Percentiles rank a stretch among this genome's conserved stretches.
phyloP scores from a whole-genome alignment of 2,329 filamentous ascomycete species.

The Neofusicoccum kwambonambiense region DNA sequence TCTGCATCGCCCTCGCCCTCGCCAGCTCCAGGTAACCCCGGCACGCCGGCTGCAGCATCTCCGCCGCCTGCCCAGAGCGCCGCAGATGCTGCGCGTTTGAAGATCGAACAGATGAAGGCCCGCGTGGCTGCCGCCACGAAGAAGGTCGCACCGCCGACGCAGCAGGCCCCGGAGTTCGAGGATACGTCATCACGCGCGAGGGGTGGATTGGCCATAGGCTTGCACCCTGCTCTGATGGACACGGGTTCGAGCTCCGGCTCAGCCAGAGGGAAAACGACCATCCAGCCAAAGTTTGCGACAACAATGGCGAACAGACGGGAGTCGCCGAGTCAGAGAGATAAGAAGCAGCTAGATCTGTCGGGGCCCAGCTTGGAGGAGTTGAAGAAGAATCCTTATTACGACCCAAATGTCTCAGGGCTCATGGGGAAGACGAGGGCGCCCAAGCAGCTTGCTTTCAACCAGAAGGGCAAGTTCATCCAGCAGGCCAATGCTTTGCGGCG shows the following conservation, averaged over 20 bases:
- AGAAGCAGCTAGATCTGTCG: conserved; percentile 56
- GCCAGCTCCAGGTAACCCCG: conserved; percentile 19
- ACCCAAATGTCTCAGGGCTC: conserved; percentile 62
- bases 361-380: conserved; percentile 59
- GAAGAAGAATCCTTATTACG: conserved; percentile 78
- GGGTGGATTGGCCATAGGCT: conserved; percentile 71
- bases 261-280: conserved; percentile 42
- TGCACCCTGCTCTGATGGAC: conserved; percentile 69
- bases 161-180: conserved; percentile 45
- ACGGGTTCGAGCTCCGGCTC: conserved; percentile 43
- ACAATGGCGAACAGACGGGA: conserved; percentile 57
- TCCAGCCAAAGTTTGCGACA: conserved; percentile 54
- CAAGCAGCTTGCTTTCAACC: conserved; percentile 82
- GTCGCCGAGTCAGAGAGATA: conserved; percentile 42
- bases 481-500: conserved; percentile 86
- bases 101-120: conserved; percentile 75
- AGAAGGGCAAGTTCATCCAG: conserved; percentile 95
- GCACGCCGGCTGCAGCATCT: conserved; percentile 14
- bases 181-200: conserved; percentile 52
- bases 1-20: conserved; percentile 17
- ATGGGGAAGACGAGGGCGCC: conserved; percentile 64
- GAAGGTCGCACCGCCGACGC: conserved; percentile 39
- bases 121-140: conserved; percentile 27
- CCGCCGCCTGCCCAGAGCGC: conserved; percentile 19
- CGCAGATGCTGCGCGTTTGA: conserved; percentile 40